Evolutionary conservation across 768 basidiomycete genomes (phyloP).

Genomic region (Amanita rimosa): DNA sequence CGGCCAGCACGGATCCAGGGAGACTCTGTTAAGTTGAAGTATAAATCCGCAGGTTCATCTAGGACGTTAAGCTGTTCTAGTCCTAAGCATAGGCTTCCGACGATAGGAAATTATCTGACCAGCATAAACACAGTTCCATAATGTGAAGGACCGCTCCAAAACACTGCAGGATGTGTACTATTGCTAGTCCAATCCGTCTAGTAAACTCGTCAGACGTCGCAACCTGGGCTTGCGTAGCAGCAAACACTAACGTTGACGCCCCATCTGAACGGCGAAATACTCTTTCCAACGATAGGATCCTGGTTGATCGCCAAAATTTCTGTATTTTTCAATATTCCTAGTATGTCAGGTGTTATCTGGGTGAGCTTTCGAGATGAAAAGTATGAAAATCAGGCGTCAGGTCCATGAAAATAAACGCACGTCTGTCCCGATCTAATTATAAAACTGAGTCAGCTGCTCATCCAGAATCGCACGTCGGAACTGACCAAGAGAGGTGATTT

Average conservation of each 20-base stretch:
- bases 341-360: slow-evolving; percentile 33
- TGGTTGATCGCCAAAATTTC: slow-evolving; percentile 64
- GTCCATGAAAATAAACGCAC: slow-evolving; percentile 19
- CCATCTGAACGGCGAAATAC: slow-evolving; percentile 57
- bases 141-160: slow-evolving; percentile 51
- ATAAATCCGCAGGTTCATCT: slow-evolving; percentile 37
- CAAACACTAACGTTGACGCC: slow-evolving; percentile 50
- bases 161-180: slow-evolving; percentile 44
- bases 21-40: slow-evolving; percentile 52
- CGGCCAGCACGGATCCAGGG: slow-evolving; percentile 55
- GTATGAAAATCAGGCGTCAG: background rate
- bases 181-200: slow-evolving; percentile 28
- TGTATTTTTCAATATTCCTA: slow-evolving; percentile 47
- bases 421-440: slow-evolving; percentile 37
- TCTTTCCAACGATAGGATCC: slow-evolving; percentile 48
- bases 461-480: background rate
- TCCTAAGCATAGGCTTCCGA: background rate
- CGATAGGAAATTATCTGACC: slow-evolving; percentile 19
- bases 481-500: slow-evolving; percentile 44
- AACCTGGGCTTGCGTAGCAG: slow-evolving; percentile 9
- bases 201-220: background rate
- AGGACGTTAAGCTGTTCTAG: slow-evolving; percentile 39
- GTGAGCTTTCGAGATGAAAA: slow-evolving; percentile 29
- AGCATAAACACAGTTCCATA: slow-evolving; percentile 58
- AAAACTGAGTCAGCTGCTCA: background rate